Conservation (phyloP, 129 eudicot genomes). For the Tagetes patula region DNA sequence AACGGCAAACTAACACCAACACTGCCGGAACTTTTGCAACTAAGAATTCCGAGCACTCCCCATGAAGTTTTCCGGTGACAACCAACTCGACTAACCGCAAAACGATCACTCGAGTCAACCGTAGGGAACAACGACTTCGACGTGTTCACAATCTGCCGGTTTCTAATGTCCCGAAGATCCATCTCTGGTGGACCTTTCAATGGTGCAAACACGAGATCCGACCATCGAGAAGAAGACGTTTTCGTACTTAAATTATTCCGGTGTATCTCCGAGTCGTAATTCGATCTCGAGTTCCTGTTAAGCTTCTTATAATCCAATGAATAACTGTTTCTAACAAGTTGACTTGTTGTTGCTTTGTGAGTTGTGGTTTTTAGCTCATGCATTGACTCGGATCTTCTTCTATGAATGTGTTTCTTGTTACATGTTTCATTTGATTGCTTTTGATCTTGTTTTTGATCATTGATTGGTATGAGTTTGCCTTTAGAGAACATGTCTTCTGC, state of each 20-base stretch:
- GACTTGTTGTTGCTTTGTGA: conserved; percentile 5
- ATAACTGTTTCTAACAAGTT: conserved; percentile 44
- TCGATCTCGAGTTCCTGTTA: conserved; percentile 40
- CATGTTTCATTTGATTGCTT: background rate
- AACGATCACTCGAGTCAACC: background rate
- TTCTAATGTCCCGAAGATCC: conserved; percentile 62
- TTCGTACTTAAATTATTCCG: conserved; percentile 35
- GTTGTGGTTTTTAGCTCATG: conserved; percentile 35
- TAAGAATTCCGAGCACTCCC: conserved; percentile 59
- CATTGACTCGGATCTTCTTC: conserved; percentile 48
- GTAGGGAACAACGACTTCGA: conserved; percentile 1
- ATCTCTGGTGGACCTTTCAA: conserved; percentile 59
- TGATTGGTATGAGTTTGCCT: conserved; percentile 63
- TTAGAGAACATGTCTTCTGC: conserved; percentile 73
- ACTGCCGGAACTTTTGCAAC: conserved; percentile 59
- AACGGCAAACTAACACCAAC: conserved; percentile 51
- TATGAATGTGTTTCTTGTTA: background rate
- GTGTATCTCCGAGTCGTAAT: conserved; percentile 24
- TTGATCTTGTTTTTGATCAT: conserved; percentile 20
- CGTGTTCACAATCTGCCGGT: conserved; percentile 51
- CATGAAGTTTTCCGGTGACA: conserved; percentile 51
- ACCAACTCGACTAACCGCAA: conserved; percentile 21
- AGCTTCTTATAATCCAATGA: conserved; percentile 51
- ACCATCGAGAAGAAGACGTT: conserved; percentile 52
- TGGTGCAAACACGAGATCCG: conserved; percentile 48